These are phyloP conservation scores for Rhizophora mangle DNA, from an alignment of 345 rosid species.

Conservation along the genomic window DNA sequence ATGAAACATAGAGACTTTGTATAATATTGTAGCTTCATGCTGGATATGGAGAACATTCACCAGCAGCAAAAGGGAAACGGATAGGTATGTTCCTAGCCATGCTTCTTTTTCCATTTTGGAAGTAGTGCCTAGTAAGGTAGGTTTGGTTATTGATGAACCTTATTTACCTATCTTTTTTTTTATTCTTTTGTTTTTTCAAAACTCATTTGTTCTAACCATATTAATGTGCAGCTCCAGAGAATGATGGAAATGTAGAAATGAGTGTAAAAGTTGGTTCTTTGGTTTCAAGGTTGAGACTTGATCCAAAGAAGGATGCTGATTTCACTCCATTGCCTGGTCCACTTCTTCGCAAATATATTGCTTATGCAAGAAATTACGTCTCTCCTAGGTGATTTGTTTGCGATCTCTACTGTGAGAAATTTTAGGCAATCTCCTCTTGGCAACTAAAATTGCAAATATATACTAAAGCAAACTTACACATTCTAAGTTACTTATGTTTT, in stretches of 20 bases:
- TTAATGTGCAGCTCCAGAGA: slow-evolving; percentile 41
- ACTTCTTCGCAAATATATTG: slow-evolving; percentile 86
- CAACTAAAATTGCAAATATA: not conserved
- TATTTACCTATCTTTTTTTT: not conserved
- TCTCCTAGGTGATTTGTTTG: slow-evolving; percentile 68
- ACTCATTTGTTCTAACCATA: slow-evolving; percentile 13
- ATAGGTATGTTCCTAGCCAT: slow-evolving; percentile 29
- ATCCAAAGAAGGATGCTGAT: slow-evolving; percentile 60
- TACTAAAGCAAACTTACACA: not conserved
- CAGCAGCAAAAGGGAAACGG: slow-evolving; percentile 47
- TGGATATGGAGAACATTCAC: slow-evolving; percentile 51
- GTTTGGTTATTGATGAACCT: slow-evolving; percentile 2
- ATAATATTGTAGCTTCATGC: slow-evolving; percentile 72
- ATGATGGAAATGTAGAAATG: slow-evolving; percentile 35
- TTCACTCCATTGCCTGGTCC: slow-evolving; percentile 78
- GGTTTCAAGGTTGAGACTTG: slow-evolving; percentile 74
- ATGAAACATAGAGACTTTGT: not conserved
- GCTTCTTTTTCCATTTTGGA: not conserved
- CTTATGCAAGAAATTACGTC: slow-evolving; percentile 78
- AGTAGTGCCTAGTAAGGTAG: not conserved
- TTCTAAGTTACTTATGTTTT: slow-evolving; percentile 5
- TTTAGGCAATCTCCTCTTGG: not conserved
- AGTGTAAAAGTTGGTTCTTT: slow-evolving; percentile 53
- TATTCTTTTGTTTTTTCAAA: not conserved
- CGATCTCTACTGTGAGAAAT: slow-evolving; percentile 6